These are phyloP conservation scores for Pluteus cervinus DNA, from an alignment of 768 basidiomycete genomes.

Conservation along the genomic window DNA sequence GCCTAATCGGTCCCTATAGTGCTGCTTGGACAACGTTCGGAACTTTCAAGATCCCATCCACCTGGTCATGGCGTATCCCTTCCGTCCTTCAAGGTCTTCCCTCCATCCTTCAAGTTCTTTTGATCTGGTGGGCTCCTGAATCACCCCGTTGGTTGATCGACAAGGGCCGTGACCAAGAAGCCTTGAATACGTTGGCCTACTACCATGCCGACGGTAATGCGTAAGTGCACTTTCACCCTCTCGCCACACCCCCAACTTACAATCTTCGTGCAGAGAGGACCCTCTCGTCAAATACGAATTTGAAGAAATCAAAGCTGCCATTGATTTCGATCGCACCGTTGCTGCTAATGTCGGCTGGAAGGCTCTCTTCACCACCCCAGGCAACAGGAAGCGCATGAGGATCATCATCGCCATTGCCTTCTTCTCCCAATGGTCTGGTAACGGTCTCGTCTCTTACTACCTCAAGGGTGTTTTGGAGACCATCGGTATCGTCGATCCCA, in stretches of 20 bases:
- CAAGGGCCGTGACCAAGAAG: constrained; percentile 68
- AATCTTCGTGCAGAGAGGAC: constrained; percentile 35
- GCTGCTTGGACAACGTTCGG: constrained; percentile 87
- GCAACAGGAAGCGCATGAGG: constrained; percentile 71
- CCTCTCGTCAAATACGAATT: constrained; percentile 70
- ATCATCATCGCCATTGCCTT: constrained; percentile 75
- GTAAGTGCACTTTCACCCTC: constrained; percentile 21
- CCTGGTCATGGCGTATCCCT: constrained; percentile 83
- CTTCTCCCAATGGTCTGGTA: constrained; percentile 86
- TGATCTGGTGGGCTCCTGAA: constrained; percentile 73
- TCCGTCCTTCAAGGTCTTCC: constrained; percentile 68
- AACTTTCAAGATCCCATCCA: constrained; percentile 59
- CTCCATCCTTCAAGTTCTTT: constrained; percentile 54
- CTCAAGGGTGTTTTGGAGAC: constrained; percentile 65
- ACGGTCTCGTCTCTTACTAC: constrained; percentile 82
- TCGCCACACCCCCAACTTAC: background rate
- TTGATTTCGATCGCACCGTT: constrained; percentile 60
- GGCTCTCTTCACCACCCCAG: constrained; percentile 56
- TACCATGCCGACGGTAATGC: constrained; percentile 78
- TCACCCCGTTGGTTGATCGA: constrained; percentile 79
- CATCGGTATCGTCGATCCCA: constrained; percentile 33
- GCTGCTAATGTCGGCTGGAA: constrained; percentile 61
- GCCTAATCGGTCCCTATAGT: constrained; percentile 19
- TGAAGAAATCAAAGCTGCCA: constrained; percentile 74
- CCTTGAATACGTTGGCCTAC: constrained; percentile 65